These are phyloP conservation scores for Nidula microcarpa DNA, from an alignment of 768 basidiomycete species.

Conservation along the genomic window DNA sequence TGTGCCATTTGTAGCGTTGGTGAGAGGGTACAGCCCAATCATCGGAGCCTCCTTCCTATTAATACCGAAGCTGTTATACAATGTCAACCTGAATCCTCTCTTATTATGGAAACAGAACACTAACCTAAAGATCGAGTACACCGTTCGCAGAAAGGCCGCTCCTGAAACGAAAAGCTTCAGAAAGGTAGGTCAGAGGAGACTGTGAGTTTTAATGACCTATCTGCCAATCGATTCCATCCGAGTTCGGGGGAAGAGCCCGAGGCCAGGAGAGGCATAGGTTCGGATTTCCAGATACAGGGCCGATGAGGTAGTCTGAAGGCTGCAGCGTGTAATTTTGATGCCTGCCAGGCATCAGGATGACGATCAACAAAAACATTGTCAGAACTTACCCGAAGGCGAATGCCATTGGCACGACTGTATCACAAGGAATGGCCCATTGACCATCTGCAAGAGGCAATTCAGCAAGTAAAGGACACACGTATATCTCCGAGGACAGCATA, in stretches of 20 bases:
- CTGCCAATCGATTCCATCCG: slow-evolving; percentile 84
- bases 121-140: slow-evolving; percentile 78
- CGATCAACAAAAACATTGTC: not conserved
- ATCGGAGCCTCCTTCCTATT: slow-evolving; percentile 69
- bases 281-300: slow-evolving; percentile 60
- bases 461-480: too few relatives aligned
- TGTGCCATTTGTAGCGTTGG: slow-evolving; percentile 38
- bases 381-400: slow-evolving; percentile 65
- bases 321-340: slow-evolving; percentile 52
- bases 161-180: slow-evolving; percentile 30
- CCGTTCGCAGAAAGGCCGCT: slow-evolving; percentile 65
- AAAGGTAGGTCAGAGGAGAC: not conserved
- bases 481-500: slow-evolving; percentile 10
- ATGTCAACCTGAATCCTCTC: slow-evolving; percentile 2
- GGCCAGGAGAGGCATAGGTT: slow-evolving; percentile 77
- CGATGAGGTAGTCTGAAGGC: slow-evolving; percentile 77
- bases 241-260: slow-evolving; percentile 54
- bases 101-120: slow-evolving; percentile 2
- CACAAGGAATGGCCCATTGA: slow-evolving; percentile 76
- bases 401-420: slow-evolving; percentile 51
- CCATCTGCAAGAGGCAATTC: slow-evolving; percentile 34
- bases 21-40: slow-evolving; percentile 70
- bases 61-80: slow-evolving; percentile 65
- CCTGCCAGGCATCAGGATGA: not conserved
- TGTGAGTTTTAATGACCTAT: slow-evolving; percentile 45